Evolutionary conservation across 306 rosid species (phyloP).

Genomic region (Urtica urens): DNA sequence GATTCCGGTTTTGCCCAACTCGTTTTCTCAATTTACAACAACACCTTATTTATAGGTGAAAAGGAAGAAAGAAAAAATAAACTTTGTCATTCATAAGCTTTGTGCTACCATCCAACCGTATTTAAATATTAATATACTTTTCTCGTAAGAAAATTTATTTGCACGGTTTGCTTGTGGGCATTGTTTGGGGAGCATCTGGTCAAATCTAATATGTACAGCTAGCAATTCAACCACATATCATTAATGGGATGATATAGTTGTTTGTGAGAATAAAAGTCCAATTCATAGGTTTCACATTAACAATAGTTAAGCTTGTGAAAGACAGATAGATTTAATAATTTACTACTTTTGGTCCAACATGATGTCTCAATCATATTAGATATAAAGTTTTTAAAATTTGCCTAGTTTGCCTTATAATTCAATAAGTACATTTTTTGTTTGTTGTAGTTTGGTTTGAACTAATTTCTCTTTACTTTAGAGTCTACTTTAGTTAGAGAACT

Average conservation of each 20-base stretch:
- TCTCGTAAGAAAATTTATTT: background rate
- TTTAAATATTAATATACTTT: background rate
- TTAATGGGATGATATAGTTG: no score
- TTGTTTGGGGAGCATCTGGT: constrained; percentile 9
- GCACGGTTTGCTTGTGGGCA: background rate
- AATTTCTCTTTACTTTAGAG: no score
- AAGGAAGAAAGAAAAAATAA: background rate
- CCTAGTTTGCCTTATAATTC: no score
- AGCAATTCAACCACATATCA: background rate
- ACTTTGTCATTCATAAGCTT: background rate
- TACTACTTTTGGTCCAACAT: background rate
- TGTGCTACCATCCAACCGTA: background rate
- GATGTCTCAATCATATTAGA: no score
- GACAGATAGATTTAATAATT: background rate
- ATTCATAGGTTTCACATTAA: background rate
- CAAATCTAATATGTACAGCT: no score
- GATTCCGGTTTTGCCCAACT: constrained; percentile 17
- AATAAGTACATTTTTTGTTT: no score
- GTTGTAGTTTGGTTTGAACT: no score
- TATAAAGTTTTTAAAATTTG: no score
- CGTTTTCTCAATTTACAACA: background rate
- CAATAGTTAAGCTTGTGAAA: no score
- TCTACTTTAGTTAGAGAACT: no score
- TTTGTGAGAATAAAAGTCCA: background rate
- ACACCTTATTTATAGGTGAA: background rate